Conservation (phyloP, 805 yeast species). For the Yamadazyma sp. region DNA sequence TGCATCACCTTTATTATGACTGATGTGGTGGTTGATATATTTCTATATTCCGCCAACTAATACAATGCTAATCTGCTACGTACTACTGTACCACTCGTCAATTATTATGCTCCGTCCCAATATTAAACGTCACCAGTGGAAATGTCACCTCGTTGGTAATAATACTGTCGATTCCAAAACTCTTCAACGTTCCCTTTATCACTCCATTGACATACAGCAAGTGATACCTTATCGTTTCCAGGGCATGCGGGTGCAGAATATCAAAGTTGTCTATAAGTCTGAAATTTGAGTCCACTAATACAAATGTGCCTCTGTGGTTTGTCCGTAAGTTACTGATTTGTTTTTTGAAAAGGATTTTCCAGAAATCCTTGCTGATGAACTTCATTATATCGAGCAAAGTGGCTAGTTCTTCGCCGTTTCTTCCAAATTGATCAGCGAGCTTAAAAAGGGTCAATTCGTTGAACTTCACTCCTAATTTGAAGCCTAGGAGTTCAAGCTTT, state of each 20-base stretch:
- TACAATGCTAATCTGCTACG: no score
- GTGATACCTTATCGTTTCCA: constrained; percentile 49
- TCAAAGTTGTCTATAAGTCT: constrained; percentile 53
- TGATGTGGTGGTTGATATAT: no score
- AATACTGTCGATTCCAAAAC: constrained; percentile 64
- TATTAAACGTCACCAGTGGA: constrained; percentile 72
- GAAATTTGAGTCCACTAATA: constrained; percentile 68
- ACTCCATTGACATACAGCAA: constrained; percentile 76
- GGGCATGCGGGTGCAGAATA: constrained; percentile 50
- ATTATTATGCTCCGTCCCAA: constrained; percentile 52
- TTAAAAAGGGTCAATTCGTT: constrained; percentile 49
- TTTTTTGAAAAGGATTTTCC: constrained; percentile 77
- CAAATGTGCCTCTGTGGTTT: constrained; percentile 84
- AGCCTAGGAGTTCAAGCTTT: constrained; percentile 65
- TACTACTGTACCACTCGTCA: no score
- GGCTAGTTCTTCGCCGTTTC: constrained; percentile 35
- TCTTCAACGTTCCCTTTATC: constrained; percentile 67
- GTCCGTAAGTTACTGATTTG: constrained; percentile 92
- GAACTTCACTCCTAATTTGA: constrained; percentile 59
- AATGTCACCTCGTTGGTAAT: constrained; percentile 64
- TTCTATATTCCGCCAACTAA: no score
- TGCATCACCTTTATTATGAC: no score
- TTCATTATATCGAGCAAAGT: constrained; percentile 84
- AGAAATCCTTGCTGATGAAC: constrained; percentile 87
- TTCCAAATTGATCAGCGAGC: constrained; percentile 21